Percentiles rank a stretch among this genome's conserved stretches.
phyloP scores from a whole-genome alignment of 192 early-diverging fungal species.

The Lobosporangium transversale region DNA sequence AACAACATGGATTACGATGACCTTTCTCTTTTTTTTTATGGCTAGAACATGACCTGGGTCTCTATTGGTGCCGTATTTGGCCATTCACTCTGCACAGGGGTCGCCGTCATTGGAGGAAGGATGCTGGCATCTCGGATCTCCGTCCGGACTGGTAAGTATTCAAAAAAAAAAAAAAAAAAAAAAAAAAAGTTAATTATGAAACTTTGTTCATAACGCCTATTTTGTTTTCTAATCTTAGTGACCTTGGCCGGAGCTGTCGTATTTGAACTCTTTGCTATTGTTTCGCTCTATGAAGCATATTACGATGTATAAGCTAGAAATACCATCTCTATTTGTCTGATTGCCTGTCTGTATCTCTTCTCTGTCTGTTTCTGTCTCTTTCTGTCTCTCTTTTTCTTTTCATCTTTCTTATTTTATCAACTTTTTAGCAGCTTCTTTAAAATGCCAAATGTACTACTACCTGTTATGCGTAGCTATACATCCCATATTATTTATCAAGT shows the following conservation, averaged over 20 bases:
- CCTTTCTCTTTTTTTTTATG: not conserved
- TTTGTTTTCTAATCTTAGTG: conserved; percentile 58
- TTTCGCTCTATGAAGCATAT: conserved; percentile 70
- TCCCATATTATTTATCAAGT: too few relatives aligned
- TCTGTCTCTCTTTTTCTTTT: not conserved
- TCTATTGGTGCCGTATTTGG: conserved; percentile 88
- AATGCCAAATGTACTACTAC: not conserved
- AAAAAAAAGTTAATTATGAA: not conserved
- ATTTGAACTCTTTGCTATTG: conserved; percentile 87
- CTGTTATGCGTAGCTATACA: not conserved
- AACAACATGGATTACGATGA: too few relatives aligned
- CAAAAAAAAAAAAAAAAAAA: too few relatives aligned
- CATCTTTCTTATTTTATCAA: not conserved
- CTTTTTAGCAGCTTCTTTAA: not conserved
- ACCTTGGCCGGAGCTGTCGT: conserved; percentile 87
- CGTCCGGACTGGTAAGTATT: conserved; percentile 76
- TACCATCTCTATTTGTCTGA: too few relatives aligned
- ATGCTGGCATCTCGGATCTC: conserved; percentile 88
- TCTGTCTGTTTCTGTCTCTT: not conserved
- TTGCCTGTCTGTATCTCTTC: not conserved
- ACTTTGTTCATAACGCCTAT: not conserved
- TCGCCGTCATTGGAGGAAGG: conserved; percentile 95
- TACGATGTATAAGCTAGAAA: conserved; percentile 32
- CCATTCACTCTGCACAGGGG: conserved; percentile 90
- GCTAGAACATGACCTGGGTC: conserved; percentile 89